Evolutionary conservation across 805 yeast genomes (phyloP).

Genomic region (Zygosaccharomyces lentus): DNA sequence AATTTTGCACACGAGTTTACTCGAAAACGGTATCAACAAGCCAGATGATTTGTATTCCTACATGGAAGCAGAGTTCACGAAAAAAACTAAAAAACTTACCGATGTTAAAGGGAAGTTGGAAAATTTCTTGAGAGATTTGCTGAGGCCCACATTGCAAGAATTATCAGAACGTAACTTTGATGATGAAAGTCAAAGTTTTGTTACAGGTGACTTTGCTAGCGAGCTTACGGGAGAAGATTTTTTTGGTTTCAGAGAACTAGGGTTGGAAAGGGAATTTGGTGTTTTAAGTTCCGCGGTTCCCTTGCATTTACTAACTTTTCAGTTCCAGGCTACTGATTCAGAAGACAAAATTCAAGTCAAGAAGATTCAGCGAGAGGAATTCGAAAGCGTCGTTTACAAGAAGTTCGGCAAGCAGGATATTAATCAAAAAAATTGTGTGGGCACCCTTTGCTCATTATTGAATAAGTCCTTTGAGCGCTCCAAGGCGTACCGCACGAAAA

Average conservation of each 20-base stretch:
- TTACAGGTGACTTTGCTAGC: slow-evolving; percentile 90
- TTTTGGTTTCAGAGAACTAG: slow-evolving; percentile 93
- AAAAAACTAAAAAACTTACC: slow-evolving; percentile 62
- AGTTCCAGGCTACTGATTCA: slow-evolving; percentile 61
- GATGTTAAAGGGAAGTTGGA: slow-evolving; percentile 68
- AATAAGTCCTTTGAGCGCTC: slow-evolving; percentile 41
- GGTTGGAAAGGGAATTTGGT: slow-evolving; percentile 88
- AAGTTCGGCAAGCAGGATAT: slow-evolving; percentile 51
- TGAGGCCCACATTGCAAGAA: slow-evolving; percentile 75
- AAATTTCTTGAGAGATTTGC: slow-evolving; percentile 66
- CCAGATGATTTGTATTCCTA: slow-evolving; percentile 73
- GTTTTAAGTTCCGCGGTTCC: slow-evolving; percentile 83
- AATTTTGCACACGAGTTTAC: slow-evolving; percentile 57
- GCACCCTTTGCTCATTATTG: slow-evolving; percentile 52
- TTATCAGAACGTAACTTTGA: slow-evolving; percentile 72
- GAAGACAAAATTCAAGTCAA: slow-evolving; percentile 51
- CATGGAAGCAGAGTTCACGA: slow-evolving; percentile 64
- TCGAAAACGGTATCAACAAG: slow-evolving; percentile 82
- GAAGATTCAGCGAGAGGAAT: slow-evolving; percentile 58
- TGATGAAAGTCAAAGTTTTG: slow-evolving; percentile 89
- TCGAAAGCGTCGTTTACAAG: slow-evolving; percentile 51
- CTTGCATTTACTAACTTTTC: slow-evolving; percentile 61
- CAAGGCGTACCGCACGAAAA: slow-evolving; percentile 41
- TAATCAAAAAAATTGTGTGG: slow-evolving; percentile 46
- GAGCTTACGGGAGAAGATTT: slow-evolving; percentile 91